Conservation (phyloP, 140 eudicot genomes). For the Eryngium alpinum region DNA sequence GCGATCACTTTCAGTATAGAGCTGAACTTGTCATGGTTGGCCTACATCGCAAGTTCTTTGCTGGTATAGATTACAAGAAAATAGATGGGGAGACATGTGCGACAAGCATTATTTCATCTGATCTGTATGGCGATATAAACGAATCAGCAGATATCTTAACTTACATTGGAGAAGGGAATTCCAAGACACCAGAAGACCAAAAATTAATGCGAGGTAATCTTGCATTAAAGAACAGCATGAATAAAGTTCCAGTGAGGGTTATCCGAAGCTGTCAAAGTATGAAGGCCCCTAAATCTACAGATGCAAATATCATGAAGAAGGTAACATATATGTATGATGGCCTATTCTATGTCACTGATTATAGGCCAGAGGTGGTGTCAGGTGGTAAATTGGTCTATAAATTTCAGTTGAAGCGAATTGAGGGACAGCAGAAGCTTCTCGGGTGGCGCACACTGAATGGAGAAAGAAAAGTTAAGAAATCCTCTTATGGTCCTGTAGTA, state of each 20-base stretch:
- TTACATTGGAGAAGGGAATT: slow-evolving; percentile 21
- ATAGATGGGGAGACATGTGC: slow-evolving; percentile 10
- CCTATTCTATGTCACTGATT: slow-evolving; percentile 16
- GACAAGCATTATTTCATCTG: slow-evolving; percentile 22
- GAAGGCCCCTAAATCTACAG: neutral
- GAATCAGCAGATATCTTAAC: slow-evolving; percentile 11
- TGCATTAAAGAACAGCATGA: slow-evolving; percentile 21
- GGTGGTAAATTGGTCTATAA: slow-evolving; percentile 18
- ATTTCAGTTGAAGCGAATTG: slow-evolving; percentile 22
- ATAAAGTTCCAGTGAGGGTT: slow-evolving; percentile 17
- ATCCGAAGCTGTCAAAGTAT: neutral
- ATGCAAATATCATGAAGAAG: neutral
- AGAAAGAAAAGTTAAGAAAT: slow-evolving; percentile 14
- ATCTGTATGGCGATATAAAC: slow-evolving; percentile 9
- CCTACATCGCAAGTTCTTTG: slow-evolving; percentile 2
- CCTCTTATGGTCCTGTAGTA: slow-evolving; percentile 16
- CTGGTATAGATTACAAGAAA: slow-evolving; percentile 19
- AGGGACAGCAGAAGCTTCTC: slow-evolving; percentile 21
- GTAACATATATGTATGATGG: slow-evolving; percentile 22
- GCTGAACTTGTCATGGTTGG: slow-evolving; percentile 23
- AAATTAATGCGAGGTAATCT: slow-evolving; percentile 19
- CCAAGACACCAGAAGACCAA: slow-evolving; percentile 18
- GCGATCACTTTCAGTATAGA: slow-evolving; percentile 17
- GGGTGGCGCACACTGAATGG: slow-evolving; percentile 18
- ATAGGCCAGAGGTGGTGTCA: slow-evolving; percentile 13